phyloP scores from a whole-genome alignment of 2,329 filamentous ascomycete species.

The Scedosporium boydii region DNA sequence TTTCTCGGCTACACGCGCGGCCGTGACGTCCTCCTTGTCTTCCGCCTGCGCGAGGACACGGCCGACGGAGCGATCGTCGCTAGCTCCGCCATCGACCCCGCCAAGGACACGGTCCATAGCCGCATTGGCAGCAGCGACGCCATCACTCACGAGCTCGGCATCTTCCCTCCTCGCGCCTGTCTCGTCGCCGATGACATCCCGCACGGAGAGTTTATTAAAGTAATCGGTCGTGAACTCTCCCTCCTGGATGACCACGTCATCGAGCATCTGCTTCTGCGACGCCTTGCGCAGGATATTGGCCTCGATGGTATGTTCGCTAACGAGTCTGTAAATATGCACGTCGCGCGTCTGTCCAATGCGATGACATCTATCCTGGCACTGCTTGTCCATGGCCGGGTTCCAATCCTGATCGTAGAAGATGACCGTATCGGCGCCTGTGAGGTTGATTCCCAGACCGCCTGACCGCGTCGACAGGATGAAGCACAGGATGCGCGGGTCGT shows the following conservation, averaged over 20 bases:
- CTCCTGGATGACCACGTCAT: conserved; percentile 97
- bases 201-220: conserved; percentile 69
- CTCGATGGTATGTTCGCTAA: conserved; percentile 91
- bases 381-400: conserved; percentile 99
- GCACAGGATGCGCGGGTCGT: conserved; percentile 80
- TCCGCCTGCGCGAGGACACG: conserved; percentile 81
- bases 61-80: conserved; percentile 45
- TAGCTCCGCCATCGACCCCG: conserved; percentile 23
- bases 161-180: conserved; percentile 6
- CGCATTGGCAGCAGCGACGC: conserved; percentile 58
- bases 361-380: conserved; percentile 95
- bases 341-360: conserved; percentile 96
- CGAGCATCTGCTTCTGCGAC: conserved; percentile 94
- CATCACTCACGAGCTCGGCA: conserved; percentile 38
- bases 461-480: conserved; percentile 95
- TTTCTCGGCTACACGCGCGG: conserved; percentile 78
- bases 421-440: conserved; percentile 93
- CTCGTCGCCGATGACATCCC: conserved; percentile 50
- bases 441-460: conserved; percentile 88
- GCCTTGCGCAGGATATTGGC: conserved; percentile 95
- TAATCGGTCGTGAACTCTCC: conserved; percentile 97
- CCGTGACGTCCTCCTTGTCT: conserved; percentile 82
- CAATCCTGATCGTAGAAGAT: conserved; percentile 99
- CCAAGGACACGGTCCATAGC: conserved; percentile 80
- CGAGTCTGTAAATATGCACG: conserved; percentile 93